Conservation (phyloP, 257 asterid genomes). For the Jacaranda mimosifolia region DNA sequence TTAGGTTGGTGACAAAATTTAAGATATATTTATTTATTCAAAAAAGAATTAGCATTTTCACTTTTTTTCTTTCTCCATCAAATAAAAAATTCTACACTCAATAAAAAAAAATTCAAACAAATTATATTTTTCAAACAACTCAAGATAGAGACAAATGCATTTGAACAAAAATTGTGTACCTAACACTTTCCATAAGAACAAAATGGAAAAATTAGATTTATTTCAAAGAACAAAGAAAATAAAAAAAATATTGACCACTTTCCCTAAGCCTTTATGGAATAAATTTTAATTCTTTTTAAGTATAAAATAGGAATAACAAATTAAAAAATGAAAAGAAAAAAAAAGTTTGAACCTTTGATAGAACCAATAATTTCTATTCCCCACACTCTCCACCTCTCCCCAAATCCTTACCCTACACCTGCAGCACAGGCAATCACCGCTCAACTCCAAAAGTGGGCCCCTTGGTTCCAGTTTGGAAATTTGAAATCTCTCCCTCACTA, state of each 20-base stretch:
- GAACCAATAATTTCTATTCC: not conserved
- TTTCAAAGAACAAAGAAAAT: too few species aligned
- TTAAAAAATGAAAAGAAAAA: not conserved
- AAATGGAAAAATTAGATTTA: too few species aligned
- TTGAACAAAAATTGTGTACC: too few species aligned
- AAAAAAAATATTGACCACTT: not conserved
- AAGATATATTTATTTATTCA: too few species aligned
- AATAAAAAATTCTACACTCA: too few species aligned
- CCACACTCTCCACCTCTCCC: not conserved
- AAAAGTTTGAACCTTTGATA: not conserved
- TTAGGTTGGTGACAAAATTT: too few species aligned
- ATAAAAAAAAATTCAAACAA: too few species aligned
- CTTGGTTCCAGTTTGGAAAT: slow-evolving; percentile 48
- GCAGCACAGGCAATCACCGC: slow-evolving; percentile 20
- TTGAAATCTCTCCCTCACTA: slow-evolving; percentile 62
- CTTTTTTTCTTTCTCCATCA: too few species aligned
- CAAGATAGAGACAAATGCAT: too few species aligned
- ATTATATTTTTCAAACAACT: too few species aligned
- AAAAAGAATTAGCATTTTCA: too few species aligned
- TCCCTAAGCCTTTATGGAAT: not conserved
- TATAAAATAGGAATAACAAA: not conserved
- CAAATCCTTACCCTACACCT: slow-evolving; percentile 30
- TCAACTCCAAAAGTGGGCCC: slow-evolving; percentile 42
- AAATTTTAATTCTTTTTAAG: not conserved
- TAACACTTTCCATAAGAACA: too few species aligned